Evolutionary conservation across 208 protist species (phyloP), one percentile per base, ranked within the genome.

Genomic region (Crithidia acanthocephali): DNA sequence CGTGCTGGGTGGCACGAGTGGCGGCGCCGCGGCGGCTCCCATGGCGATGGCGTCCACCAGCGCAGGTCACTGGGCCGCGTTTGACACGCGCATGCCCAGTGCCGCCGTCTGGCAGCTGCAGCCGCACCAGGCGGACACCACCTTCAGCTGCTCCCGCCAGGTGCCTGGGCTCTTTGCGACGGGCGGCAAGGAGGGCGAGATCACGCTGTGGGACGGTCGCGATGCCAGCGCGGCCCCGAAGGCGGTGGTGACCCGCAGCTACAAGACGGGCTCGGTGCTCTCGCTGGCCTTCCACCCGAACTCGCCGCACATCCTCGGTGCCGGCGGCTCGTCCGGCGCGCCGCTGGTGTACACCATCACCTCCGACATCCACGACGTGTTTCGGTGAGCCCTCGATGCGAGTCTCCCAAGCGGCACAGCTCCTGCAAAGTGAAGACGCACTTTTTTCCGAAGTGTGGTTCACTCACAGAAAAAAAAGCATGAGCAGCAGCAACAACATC

Each of bases 321-420:
- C 87, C 0, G 90, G 84, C 55, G 95, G 95, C 6, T 78, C 84
- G 2, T 44, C 72, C 0, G 95, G 95, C 0, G 87, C 95, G 62
- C 92, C 94, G 15, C 83, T 95, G 28, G 90, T 98, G 50, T 98
- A 97, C 82, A 95, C 88, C n/a, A 93, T 93, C 22, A 95, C 89
- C 7, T 76, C 52, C 22, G 93, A 97, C 67, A 68, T 95, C 32
- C 76, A 81, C 33, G 62, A 72, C 25, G 74, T 91, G 28, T 95
- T 91, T 67, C 63, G 63, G 40, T 72, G 53, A 50, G 27, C 56
- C 11, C 13, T 42, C 13, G 37, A 15, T 42, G 9, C 9, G 13
- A 42, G 13, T 13, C 37, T 15, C 9, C 37, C 37, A 15, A 42
- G 13, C 37, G 13, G 37, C 37, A n/a, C n/a, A n/a, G n/a, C n/a